phyloP scores from a whole-genome alignment of 2,329 filamentous ascomycete species.

The Lecanoromycetidae sp. region DNA sequence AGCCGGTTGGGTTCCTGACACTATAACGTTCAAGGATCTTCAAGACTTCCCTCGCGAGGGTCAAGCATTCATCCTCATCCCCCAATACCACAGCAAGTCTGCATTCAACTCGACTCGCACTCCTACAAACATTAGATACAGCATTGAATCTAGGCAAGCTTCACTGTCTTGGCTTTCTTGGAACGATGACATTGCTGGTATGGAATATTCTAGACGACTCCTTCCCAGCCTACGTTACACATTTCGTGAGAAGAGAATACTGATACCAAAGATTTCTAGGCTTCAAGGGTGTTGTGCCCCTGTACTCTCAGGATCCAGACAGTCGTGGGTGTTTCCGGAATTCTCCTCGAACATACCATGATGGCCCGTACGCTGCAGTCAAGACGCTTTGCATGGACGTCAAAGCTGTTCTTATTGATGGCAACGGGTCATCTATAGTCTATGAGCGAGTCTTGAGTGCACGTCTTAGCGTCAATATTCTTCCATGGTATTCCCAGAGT shows the following conservation, averaged over 20 bases:
- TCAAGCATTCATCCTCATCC: conserved; percentile 6
- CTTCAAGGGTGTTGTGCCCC: conserved; percentile 21
- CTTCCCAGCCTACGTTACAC: no score
- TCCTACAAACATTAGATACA: conserved; percentile 5
- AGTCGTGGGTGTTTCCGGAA: not conserved
- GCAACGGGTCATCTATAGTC: conserved; percentile 11
- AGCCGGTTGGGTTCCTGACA: conserved; percentile 11
- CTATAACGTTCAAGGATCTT: conserved; percentile 4
- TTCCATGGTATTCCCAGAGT: conserved; percentile 4
- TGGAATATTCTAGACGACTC: no score
- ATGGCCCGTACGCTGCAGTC: not conserved
- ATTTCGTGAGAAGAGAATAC: no score
- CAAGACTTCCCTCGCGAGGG: conserved; percentile 5
- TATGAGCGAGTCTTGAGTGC: conserved; percentile 19
- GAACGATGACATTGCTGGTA: conserved; percentile 10
- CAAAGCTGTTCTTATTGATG: conserved; percentile 13
- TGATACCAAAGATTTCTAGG: no score
- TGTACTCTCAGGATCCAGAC: conserved; percentile 14
- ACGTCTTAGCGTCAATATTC: conserved; percentile 16
- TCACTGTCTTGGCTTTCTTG: conserved; percentile 20
- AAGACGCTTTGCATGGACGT: conserved; percentile 16
- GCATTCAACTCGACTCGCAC: not conserved
- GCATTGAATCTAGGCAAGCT: conserved; percentile 5
- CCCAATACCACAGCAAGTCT: conserved; percentile 9
- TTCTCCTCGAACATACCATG: not conserved